phyloP scores from a whole-genome alignment of 345 rosid species.

The Lumnitzera littorea region DNA sequence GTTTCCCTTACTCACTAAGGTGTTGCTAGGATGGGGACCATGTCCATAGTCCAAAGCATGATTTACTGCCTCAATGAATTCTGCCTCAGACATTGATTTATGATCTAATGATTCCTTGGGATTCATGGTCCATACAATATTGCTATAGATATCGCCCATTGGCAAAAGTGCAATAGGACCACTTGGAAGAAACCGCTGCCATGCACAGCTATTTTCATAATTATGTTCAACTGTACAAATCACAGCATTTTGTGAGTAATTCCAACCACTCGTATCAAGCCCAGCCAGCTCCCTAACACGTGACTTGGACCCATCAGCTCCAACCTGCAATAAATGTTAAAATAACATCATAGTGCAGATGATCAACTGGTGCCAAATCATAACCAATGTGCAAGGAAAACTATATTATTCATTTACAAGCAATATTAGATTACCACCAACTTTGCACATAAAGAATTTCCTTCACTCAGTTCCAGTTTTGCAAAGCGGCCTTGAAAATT shows the following conservation, averaged over 20 bases:
- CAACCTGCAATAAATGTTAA: constrained; percentile 47
- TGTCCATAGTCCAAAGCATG: constrained; percentile 78
- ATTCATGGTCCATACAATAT: constrained; percentile 92
- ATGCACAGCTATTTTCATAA: constrained; percentile 58
- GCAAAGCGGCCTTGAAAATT: constrained; percentile 45
- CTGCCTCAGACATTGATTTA: constrained; percentile 68
- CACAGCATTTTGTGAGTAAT: constrained; percentile 80
- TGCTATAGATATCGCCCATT: constrained; percentile 78
- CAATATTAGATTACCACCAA: constrained; percentile 64
- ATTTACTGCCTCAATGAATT: constrained; percentile 67
- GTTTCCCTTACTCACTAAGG: constrained; percentile 20
- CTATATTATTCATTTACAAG: no score
- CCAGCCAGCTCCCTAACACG: constrained; percentile 82
- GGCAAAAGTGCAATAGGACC: constrained; percentile 95
- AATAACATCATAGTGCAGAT: constrained; percentile 3
- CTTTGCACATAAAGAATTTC: constrained; percentile 61
- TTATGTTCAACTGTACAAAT: constrained; percentile 90
- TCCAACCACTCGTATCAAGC: constrained; percentile 81
- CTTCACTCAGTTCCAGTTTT: constrained; percentile 73
- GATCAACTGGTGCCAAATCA: neutral
- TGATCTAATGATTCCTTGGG: constrained; percentile 59
- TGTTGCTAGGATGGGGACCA: constrained; percentile 70
- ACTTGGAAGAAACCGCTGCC: constrained; percentile 92
- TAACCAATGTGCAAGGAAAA: neutral
- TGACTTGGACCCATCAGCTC: constrained; percentile 91